phyloP scores from a whole-genome alignment of 2,329 filamentous ascomycete genomes.

The Trichophyton rubrum region DNA sequence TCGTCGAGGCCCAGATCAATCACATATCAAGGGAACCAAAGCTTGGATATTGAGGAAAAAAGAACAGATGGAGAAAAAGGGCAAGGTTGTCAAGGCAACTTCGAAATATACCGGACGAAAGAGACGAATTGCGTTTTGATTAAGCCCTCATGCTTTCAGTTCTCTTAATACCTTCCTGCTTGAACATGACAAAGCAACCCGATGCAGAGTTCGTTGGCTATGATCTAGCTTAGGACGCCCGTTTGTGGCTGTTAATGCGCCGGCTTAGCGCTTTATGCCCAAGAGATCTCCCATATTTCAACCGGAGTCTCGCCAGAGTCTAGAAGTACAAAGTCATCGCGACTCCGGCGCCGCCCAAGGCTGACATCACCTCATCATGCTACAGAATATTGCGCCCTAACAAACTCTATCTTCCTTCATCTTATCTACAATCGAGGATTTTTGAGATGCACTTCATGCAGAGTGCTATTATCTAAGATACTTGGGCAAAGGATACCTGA shows the following conservation, averaged over 20 bases:
- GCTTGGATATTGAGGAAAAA: conserved; percentile 52
- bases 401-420: background rate
- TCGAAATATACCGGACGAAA: conserved; percentile 93
- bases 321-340: background rate
- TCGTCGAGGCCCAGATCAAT: conserved; percentile 39
- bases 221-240: too few relatives aligned
- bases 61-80: conserved; percentile 84
- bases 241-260: too few relatives aligned
- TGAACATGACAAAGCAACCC: background rate
- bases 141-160: background rate
- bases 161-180: background rate
- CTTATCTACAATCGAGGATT: background rate
- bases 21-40: conserved; percentile 37
- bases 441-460: background rate
- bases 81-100: conserved; percentile 80
- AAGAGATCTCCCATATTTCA: background rate
- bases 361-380: background rate
- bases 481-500: background rate
- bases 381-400: background rate
- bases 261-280: background rate
- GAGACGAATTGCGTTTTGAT: conserved; percentile 62
- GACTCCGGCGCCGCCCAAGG: background rate
- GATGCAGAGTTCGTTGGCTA: background rate
- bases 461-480: background rate
- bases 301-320: background rate